Base-by-base conservation (phyloP, 306 rosid species). In the Erythrophleum fordii region DNA sequence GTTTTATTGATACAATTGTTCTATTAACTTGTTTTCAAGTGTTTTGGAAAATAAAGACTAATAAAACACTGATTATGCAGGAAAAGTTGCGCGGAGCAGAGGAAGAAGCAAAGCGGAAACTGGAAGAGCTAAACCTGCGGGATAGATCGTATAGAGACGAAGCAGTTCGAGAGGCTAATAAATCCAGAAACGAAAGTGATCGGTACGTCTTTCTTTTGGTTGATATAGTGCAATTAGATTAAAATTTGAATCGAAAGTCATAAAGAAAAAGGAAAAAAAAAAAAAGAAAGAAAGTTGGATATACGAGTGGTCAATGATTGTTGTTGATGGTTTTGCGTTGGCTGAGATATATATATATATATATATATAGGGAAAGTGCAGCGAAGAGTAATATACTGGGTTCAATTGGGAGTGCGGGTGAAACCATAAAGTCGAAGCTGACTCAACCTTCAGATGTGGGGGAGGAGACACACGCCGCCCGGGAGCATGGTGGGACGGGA, bases 11-110 rank as follows among this genome's bases (percentile, higher is more conserved):
- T 11, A 58, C 26, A 6, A 48, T 31, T 28, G 7, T 6, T 35
- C 10, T 42, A 1, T 25, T 39, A 4, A 13, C 20, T 37, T 5
- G 18, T 74, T 22, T 37, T 66, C 29, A 28, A 14, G n/a, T 58
- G 34, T 59, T 26, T 59, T 59, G 34, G 17, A 6, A 25, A 2
- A 26, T 22, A n/a, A 25, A 17, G 18, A 69, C 26, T 17, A 39
- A 68, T 20, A 1, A 39, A n/a, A 2, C 23, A 3, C 37, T 11
- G 29, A 11, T n/a, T 41, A 42, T 85, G 77, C 87, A 92, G 97
- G 97, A 89, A 5, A 89, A 62, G n/a, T 1, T 91, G 85, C 79
- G 85, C 5, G 87, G 79, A 65, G 80, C 52, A 8, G 89, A 78
- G 53, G 91, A 85, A 56, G 89, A 85, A 34, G 85, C 83, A 4